Evolutionary conservation across 768 basidiomycete species (phyloP), one percentile per base, ranked within the genome.

Genomic region (Suillus luteus): DNA sequence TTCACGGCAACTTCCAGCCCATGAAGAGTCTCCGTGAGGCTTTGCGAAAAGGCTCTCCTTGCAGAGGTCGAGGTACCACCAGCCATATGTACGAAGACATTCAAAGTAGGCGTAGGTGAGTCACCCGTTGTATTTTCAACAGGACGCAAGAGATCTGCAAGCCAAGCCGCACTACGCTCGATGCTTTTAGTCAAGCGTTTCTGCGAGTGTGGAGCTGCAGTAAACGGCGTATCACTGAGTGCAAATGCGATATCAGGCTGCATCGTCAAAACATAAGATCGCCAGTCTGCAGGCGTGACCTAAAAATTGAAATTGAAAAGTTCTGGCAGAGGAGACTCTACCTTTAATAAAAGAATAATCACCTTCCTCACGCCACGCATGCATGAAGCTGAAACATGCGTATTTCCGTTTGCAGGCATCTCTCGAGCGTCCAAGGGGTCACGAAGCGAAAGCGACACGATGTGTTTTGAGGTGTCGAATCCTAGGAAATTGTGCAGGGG

Each of bases 101-200:
- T 82, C n/a, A 78, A 73, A 12, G 69, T 40, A 7, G 64, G 33
- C 0, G 54, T 19, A 1, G 55, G n/a, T 0, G 24, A 24, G 22
- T 62, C 27, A 4, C 60, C 41, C 40, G 24, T 46, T 40, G 60
- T n/a, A 8, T 24, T 43, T 3, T 70, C 66, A 27, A 68, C 65
- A 3, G 75, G 75, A 15, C 76, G 75, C 2, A 93, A 79, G 1
- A 91, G 65, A 40, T 82, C 77, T 0, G 80, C 74, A 0, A 93
- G 74, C 93, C 93, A 95, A 0, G 81, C 74, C 0, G 78, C 70
- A 3, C 86, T 87, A 33, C 92, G 82, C 51, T 92, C 89, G 60
- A 93, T 82, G 69, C 88, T 88, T 71, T 93, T 94, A 33, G 84
- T 87, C 6, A 88, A 74, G 3, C 93, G 85, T 66, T 91, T 93